Base-by-base conservation (phyloP, 1,139 yeast species). In the Pichia kudriavzevii region DNA sequence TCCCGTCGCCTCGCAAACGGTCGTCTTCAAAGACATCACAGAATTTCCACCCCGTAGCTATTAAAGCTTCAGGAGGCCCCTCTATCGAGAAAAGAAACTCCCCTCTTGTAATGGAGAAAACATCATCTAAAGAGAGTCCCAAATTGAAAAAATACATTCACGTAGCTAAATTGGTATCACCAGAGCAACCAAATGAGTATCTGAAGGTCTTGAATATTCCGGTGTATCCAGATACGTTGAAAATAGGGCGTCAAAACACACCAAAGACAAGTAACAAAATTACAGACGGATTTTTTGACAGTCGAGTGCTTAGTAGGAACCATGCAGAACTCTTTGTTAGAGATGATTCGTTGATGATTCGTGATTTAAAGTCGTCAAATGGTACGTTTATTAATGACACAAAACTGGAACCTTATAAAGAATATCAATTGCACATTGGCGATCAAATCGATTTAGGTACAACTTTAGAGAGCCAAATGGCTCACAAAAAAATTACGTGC, bases 241-340 rank as follows among this genome's bases (percentile, higher is more conserved):
- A 84, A 52, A 66, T 91, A 18, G 98, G 99, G 1, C 70, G 99
- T 37, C 98, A 79, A 36, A 72, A 79, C 30, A 85, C 82, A 39
- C 73, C 81, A 13, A 80, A 75, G 47, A 74, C 81, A 34, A 71
- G 72, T 44, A 88, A 94, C 9, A 75, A 79, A 38, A 72, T 80
- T 7, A 79, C 82, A 27, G 93, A 93, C 56, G 98, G 98, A 1
- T 88, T 74, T 56, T 91, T 91, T 53, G 98, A 91, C 56, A 85
- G 96, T 7, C 66, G 98, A 26, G 98, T 93, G 11, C 68, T 91
- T 34, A 80, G 94, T 30, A 67, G 99, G 46, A 91, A 83, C 51
- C 99, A 91, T 60, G 99, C 99, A 0, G 91, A 84, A 48, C 63
- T 91, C 43, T 84, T 75, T 65, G 77, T 87, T 27, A 49, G 44